Evolutionary conservation across 805 yeast genomes (phyloP).

Genomic region (Suhomyces xylopsoci): DNA sequence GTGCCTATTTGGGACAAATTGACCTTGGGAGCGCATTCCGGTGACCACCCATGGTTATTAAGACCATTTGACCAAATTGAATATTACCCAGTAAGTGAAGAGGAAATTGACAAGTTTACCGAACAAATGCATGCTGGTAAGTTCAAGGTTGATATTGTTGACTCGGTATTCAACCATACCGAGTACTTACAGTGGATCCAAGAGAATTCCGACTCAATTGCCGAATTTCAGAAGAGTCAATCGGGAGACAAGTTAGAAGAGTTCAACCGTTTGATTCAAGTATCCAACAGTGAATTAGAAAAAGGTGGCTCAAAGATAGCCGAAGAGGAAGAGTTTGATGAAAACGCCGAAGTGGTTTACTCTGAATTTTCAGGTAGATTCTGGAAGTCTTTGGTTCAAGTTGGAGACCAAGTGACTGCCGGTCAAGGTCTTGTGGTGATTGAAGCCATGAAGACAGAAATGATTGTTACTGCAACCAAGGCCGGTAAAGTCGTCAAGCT

Average conservation of each 20-base stretch:
- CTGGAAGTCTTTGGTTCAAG: conserved; percentile 87
- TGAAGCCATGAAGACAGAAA: conserved; percentile 98
- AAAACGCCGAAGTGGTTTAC: conserved; percentile 77
- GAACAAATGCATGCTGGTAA: conserved; percentile 79
- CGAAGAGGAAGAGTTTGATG: conserved; percentile 61
- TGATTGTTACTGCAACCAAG: conserved; percentile 74
- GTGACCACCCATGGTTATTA: conserved; percentile 78
- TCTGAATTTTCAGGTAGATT: conserved; percentile 96
- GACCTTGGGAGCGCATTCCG: conserved; percentile 63
- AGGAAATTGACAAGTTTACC: conserved; percentile 66
- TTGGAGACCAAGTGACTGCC: conserved; percentile 67
- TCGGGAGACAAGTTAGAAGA: conserved; percentile 81
- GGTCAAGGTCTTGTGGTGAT: conserved; percentile 85
- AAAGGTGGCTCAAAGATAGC: conserved; percentile 44
- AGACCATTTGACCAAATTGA: conserved; percentile 92
- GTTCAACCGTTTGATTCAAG: conserved; percentile 78
- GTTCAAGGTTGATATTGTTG: conserved; percentile 70
- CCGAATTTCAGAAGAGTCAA: conserved; percentile 61
- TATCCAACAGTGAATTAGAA: conserved; percentile 71
- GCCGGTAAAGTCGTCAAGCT: conserved; percentile 72
- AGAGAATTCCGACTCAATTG: conserved; percentile 69
- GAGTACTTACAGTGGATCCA: conserved; percentile 77
- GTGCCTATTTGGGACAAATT: conserved; percentile 97
- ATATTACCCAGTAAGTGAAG: conserved; percentile 88
- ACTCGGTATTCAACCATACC: conserved; percentile 78